Evolutionary conservation across 2,329 filamentous ascomycete genomes (phyloP).

Genomic region (Polychaeton citri): DNA sequence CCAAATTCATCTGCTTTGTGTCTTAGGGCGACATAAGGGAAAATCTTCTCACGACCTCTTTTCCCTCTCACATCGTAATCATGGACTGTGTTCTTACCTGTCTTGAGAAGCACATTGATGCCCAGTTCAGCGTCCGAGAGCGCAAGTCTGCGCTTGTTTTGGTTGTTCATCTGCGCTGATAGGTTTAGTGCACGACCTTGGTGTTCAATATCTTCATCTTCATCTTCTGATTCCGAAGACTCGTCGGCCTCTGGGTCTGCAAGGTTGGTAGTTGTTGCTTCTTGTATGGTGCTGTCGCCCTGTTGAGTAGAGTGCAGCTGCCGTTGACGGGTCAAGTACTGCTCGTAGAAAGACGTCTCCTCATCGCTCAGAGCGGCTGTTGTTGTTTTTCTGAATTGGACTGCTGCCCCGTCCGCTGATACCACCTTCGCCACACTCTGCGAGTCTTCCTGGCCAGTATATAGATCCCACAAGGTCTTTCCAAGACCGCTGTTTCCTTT

Average conservation of each 20-base stretch:
- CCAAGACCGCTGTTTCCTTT: constrained; percentile 53
- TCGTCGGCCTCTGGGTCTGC: constrained; percentile 65
- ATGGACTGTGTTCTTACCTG: constrained; percentile 60
- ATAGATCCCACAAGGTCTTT: constrained; percentile 57
- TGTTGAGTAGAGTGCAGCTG: constrained; percentile 76
- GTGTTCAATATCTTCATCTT: constrained; percentile 78
- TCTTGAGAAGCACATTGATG: constrained; percentile 77
- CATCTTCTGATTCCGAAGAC: constrained; percentile 74
- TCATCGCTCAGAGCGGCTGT: constrained; percentile 60
- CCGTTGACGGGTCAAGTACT: constrained; percentile 78
- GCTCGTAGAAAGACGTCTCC: constrained; percentile 73
- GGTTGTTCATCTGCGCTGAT: constrained; percentile 71
- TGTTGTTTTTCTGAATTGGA: constrained; percentile 19
- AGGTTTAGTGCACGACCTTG: constrained; percentile 87
- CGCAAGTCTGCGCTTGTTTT: constrained; percentile 65
- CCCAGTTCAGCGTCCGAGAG: constrained; percentile 83
- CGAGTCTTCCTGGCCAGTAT: constrained; percentile 18
- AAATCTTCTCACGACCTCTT: constrained; percentile 83
- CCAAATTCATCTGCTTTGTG: constrained; percentile 83
- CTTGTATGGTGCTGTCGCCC: constrained; percentile 54
- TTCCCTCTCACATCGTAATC: constrained; percentile 88
- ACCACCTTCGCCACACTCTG: constrained; percentile 44
- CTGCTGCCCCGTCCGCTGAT: constrained; percentile 43
- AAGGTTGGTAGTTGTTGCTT: constrained; percentile 49
- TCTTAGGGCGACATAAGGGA: constrained; percentile 70